Percentiles rank a stretch among this genome's conserved stretches.
Conservation (phyloP, 2,329 filamentous ascomycete genomes). For the Blastomyces silverae region DNA sequence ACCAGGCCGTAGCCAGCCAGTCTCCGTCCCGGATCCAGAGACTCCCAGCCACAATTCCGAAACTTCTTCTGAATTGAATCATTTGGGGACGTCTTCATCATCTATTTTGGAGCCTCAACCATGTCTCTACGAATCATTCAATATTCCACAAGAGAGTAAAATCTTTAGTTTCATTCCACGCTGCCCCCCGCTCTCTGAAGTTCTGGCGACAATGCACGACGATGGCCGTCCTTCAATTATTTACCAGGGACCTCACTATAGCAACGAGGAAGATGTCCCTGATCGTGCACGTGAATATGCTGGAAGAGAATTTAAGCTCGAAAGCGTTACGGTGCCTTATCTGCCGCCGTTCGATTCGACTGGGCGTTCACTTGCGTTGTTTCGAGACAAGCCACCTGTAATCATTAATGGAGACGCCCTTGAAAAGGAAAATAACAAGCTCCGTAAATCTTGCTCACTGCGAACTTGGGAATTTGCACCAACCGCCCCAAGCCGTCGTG, state of each 20-base stretch:
- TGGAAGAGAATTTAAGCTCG: slow-evolving; percentile 73
- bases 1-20: neutral
- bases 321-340: slow-evolving; percentile 68
- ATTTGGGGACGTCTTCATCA: slow-evolving; percentile 17
- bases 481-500: slow-evolving; percentile 61
- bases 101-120: slow-evolving; percentile 21
- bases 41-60: neutral
- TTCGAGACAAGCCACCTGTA: slow-evolving; percentile 47
- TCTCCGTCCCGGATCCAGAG: neutral
- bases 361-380: slow-evolving; percentile 51
- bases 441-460: slow-evolving; percentile 55
- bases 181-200: slow-evolving; percentile 35
- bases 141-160: slow-evolving; percentile 23
- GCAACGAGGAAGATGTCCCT: slow-evolving; percentile 75
- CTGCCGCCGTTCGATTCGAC: slow-evolving; percentile 69
- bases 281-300: slow-evolving; percentile 73
- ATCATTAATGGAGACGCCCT: slow-evolving; percentile 48
- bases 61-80: neutral
- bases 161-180: slow-evolving; percentile 25
- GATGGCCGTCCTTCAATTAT: slow-evolving; percentile 59
- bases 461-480: slow-evolving; percentile 69
- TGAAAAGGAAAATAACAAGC: slow-evolving; percentile 46
- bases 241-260: slow-evolving; percentile 81
- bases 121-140: slow-evolving; percentile 29
- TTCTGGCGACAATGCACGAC: slow-evolving; percentile 52